These are phyloP conservation scores for Botrytis elliptica DNA, from an alignment of 2,329 filamentous ascomycete genomes.

Conservation along the genomic window DNA sequence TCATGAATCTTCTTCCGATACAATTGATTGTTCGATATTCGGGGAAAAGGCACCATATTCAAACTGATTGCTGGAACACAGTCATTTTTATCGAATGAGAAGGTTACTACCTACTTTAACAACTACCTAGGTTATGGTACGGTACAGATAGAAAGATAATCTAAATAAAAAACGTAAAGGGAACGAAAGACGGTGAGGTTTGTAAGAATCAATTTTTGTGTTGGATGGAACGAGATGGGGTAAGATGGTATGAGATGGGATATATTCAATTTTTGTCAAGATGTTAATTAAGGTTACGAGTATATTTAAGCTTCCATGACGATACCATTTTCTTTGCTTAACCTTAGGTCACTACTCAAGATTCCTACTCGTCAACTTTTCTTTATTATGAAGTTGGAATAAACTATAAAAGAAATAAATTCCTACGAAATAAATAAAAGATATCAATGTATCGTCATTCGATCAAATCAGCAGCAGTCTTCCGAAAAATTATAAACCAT, in stretches of 20 bases:
- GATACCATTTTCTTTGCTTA: background rate
- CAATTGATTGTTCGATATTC: background rate
- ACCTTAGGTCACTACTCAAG: background rate
- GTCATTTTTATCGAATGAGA: background rate
- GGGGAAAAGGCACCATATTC: too few relatives aligned
- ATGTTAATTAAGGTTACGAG: background rate
- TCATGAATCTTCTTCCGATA: background rate
- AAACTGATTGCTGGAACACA: too few relatives aligned
- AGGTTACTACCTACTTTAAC: background rate
- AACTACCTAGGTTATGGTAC: background rate
- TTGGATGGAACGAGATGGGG: background rate
- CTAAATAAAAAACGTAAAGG: background rate
- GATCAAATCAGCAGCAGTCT: background rate
- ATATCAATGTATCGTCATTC: background rate
- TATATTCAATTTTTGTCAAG: background rate
- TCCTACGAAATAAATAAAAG: background rate
- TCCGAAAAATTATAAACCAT: background rate
- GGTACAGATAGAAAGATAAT: background rate
- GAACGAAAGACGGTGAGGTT: accelerated
- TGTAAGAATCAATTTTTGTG: too few relatives aligned
- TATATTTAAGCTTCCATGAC: background rate
- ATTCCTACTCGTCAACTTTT: background rate
- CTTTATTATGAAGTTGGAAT: background rate
- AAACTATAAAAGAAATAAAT: background rate
- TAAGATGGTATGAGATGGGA: background rate